phyloP scores from a whole-genome alignment of 768 basidiomycete genomes.

The Termitomyces sp. region DNA sequence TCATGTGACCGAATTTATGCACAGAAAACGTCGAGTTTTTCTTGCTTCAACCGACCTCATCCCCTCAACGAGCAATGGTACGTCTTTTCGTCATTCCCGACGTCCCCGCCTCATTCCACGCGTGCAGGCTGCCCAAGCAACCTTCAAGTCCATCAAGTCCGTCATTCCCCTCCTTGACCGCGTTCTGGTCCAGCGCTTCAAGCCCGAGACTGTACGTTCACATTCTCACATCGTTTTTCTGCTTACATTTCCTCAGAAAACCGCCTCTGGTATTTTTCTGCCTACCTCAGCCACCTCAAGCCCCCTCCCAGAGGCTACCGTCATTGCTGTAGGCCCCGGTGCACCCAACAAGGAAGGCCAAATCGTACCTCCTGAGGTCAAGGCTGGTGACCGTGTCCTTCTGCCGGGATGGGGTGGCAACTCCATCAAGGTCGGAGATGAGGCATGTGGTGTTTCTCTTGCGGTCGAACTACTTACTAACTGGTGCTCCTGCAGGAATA shows the following conservation, averaged over 20 bases:
- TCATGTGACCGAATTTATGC: constrained; percentile 10
- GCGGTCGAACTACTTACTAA: neutral
- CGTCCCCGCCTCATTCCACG: neutral
- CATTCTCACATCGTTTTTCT: neutral
- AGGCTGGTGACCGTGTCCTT: constrained; percentile 88
- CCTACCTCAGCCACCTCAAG: constrained; percentile 81
- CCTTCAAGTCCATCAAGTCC: constrained; percentile 93
- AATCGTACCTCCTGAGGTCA: constrained; percentile 68
- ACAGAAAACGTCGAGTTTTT: constrained; percentile 12
- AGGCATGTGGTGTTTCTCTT: constrained; percentile 47
- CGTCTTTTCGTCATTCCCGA: neutral
- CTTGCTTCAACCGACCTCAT: neutral
- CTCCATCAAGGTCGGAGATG: constrained; percentile 93
- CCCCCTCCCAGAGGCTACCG: constrained; percentile 95
- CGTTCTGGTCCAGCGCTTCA: constrained; percentile 95
- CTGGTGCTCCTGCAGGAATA: constrained; percentile 62
- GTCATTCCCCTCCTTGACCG: constrained; percentile 92
- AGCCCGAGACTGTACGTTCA: constrained; percentile 82
- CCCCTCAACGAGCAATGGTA: constrained; percentile 8
- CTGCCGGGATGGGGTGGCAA: constrained; percentile 97
- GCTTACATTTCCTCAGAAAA: constrained; percentile 61
- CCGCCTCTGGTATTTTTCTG: constrained; percentile 92
- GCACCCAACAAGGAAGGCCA: constrained; percentile 84
- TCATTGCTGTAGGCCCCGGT: constrained; percentile 93
- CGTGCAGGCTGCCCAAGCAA: constrained; percentile 73